These are phyloP conservation scores for Trichoderma erinaceum DNA, from an alignment of 495 filamentous ascomycete genomes.

Conservation along the genomic window DNA sequence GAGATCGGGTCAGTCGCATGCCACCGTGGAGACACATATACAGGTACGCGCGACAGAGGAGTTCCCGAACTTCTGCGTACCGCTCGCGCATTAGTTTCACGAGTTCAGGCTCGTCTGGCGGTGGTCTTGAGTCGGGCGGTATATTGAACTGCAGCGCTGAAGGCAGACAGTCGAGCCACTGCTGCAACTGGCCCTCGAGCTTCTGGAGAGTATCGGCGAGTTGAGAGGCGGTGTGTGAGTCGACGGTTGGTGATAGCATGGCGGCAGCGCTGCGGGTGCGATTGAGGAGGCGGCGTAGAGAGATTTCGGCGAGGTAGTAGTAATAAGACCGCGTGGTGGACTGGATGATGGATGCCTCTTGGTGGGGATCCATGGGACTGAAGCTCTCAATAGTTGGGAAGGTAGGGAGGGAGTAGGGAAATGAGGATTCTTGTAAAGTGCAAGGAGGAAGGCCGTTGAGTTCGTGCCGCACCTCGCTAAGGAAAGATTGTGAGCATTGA, in stretches of 20 bases:
- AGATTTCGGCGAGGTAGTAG: slow-evolving; percentile 16
- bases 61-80: slow-evolving; percentile 12
- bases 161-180: slow-evolving; percentile 15
- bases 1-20: slow-evolving; percentile 8
- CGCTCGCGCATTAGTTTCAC: slow-evolving; percentile 14
- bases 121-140: neutral
- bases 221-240: slow-evolving; percentile 8
- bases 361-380: neutral
- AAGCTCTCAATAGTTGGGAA: neutral
- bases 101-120: slow-evolving; percentile 9
- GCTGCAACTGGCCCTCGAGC: slow-evolving; percentile 14
- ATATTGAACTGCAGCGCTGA: slow-evolving; percentile 3
- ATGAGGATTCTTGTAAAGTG: slow-evolving; percentile 10
- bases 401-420: slow-evolving; percentile 6
- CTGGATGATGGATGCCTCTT: neutral
- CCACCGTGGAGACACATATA: slow-evolving; percentile 14
- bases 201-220: slow-evolving; percentile 6
- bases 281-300: slow-evolving; percentile 12
- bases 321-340: slow-evolving; percentile 7
- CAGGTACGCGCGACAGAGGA: slow-evolving; percentile 6
- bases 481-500: neutral
- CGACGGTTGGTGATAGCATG: slow-evolving; percentile 3
- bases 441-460: slow-evolving; percentile 7
- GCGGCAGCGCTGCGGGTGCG: slow-evolving; percentile 7
- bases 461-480: slow-evolving; percentile 13